Base-by-base conservation (phyloP, 2,329 filamentous ascomycete species). In the Fusarium subtropicale region DNA sequence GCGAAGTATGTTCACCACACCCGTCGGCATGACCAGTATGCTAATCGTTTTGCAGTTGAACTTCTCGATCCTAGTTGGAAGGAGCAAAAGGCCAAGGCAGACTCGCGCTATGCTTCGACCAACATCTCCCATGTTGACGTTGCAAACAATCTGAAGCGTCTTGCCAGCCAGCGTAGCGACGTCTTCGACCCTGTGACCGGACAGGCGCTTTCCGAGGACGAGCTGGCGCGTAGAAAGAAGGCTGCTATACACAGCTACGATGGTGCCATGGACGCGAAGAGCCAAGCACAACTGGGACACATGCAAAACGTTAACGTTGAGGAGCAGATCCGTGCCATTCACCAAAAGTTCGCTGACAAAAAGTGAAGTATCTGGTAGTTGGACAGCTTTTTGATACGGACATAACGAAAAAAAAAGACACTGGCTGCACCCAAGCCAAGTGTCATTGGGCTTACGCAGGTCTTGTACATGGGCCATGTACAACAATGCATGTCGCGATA, bases 41-140 rank as follows among this genome's bases (percentile, higher is more conserved):
- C 80, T 86, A 79, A 84, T 71, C n/a, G 31, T 30, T 20, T 22
- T 18, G 82, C 42, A 91, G 92, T 98, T 77, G 95, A 98, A 81
- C 86, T 97, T 47, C 87, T 97, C 62, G 95, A 98, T 77, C 95
- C 95, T 1, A 88, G 92, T 62, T 98, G 95, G 94, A 97, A 97
- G 78, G 94, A 97, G 77, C 94, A 98, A 78, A 93, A 94, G 72
- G 92, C 92, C 60, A 97, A 97, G 78, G 90, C 92, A 18, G 93
- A 97, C 46, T 89, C 92, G 15, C 91, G 95, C 66, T 93, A 91
- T 69, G 88, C 92, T 2, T 94, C 92, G 1, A 97, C 94, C 12
- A 97, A 97, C 74, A 82, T 97, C 12, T 92, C 91, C 1, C 95
- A 93, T 5, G 88, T 87, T 34, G 95, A 98, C 73, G 93, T 97